A percentile compares a stretch with the other conserved stretches of the same genome.
These are phyloP conservation scores for Pseudozyma tsukubaensis DNA, from an alignment of 1,284 basidiomycete genomes.

Conservation along the genomic window DNA sequence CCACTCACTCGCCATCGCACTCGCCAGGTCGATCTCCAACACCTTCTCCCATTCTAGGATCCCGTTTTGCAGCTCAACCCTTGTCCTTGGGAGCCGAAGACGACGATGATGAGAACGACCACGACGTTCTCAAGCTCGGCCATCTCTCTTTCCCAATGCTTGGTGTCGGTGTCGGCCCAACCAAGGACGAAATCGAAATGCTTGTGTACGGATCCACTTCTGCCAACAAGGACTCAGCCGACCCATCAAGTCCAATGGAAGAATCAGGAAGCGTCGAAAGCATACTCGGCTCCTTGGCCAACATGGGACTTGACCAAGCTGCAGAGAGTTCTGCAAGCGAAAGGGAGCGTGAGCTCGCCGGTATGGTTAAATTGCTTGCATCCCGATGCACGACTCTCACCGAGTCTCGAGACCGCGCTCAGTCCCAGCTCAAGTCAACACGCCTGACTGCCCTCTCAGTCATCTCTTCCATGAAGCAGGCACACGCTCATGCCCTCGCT, in stretches of 20 bases:
- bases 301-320: constrained; percentile 51
- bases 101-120: constrained; percentile 21
- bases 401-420: constrained; percentile 35
- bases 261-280: constrained; percentile 30
- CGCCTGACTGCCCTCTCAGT: constrained; percentile 64
- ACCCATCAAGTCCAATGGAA: constrained; percentile 22
- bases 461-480: constrained; percentile 60
- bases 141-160: constrained; percentile 61
- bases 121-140: constrained; percentile 40
- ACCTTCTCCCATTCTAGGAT: constrained; percentile 62
- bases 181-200: constrained; percentile 59
- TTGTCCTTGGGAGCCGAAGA: constrained; percentile 5
- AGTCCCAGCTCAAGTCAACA: constrained; percentile 53
- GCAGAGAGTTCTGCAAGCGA: constrained; percentile 31
- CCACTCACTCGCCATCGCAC: constrained; percentile 30
- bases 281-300: constrained; percentile 44
- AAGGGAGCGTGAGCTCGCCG: constrained; percentile 46
- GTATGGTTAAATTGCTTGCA: constrained; percentile 54
- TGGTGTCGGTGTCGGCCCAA: constrained; percentile 56
- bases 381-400: constrained; percentile 36
- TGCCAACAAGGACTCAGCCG: constrained; percentile 14
- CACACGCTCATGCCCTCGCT: constrained; percentile 57
- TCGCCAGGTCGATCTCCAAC: constrained; percentile 53
- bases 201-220: constrained; percentile 53
- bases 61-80: constrained; percentile 24